phyloP scores from a whole-genome alignment of 2,329 filamentous ascomycete genomes.

The Calonectria montana region DNA sequence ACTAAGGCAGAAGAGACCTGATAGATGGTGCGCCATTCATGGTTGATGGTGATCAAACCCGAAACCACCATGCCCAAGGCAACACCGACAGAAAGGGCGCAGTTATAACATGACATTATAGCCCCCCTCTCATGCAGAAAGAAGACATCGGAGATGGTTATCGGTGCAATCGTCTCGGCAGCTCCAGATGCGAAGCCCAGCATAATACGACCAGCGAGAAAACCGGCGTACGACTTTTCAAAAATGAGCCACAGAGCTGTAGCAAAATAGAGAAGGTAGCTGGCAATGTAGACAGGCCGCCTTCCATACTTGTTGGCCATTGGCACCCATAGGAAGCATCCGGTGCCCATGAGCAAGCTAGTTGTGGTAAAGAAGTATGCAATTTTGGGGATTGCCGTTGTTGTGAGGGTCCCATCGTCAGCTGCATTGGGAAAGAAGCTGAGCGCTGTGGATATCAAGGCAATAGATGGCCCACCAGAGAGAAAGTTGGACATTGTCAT shows the following conservation, averaged over 20 bases:
- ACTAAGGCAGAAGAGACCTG: conserved; percentile 62
- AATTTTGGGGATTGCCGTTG: conserved; percentile 52
- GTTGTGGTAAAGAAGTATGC: conserved; percentile 66
- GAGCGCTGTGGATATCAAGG: conserved; percentile 58
- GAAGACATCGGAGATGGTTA: conserved; percentile 66
- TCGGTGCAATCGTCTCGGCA: conserved; percentile 62
- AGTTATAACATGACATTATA: conserved; percentile 60
- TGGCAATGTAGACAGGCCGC: conserved; percentile 55
- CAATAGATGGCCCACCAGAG: conserved; percentile 65
- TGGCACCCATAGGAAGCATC: conserved; percentile 60
- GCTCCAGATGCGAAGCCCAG: conserved; percentile 66
- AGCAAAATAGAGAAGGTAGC: conserved; percentile 56
- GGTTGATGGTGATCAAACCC: conserved; percentile 60
- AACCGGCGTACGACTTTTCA: conserved; percentile 53
- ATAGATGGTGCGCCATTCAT: conserved; percentile 64
- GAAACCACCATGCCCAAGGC: conserved; percentile 56
- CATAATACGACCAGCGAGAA: conserved; percentile 60
- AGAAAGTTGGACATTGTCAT: conserved; percentile 69
- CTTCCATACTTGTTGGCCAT: conserved; percentile 59
- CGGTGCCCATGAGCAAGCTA: conserved; percentile 50
- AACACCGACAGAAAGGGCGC: conserved; percentile 55
- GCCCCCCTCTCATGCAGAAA: conserved; percentile 67
- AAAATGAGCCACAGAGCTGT: conserved; percentile 57
- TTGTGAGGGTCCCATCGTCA: conserved; percentile 42
- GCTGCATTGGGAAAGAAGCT: conserved; percentile 57